phyloP scores from a whole-genome alignment of 495 filamentous ascomycete species.

The Penicillium crystallinum region DNA sequence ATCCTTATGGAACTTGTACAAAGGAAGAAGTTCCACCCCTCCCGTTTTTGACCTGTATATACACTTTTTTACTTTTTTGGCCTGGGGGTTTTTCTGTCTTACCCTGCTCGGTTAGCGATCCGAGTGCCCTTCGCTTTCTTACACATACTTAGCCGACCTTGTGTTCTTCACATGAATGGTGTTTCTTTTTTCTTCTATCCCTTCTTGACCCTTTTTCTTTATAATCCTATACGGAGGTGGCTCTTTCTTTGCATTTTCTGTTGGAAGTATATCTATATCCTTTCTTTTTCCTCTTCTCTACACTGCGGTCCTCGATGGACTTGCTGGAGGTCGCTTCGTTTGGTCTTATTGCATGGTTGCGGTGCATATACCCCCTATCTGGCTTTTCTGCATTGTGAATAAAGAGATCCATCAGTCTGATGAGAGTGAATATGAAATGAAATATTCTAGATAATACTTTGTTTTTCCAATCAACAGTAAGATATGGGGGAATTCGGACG shows the following conservation, averaged over 20 bases:
- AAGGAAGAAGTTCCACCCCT: slow-evolving; percentile 15
- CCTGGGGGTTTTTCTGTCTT: neutral
- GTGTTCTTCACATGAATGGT: slow-evolving; percentile 18
- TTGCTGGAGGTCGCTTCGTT: slow-evolving; percentile 25
- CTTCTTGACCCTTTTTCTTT: slow-evolving; percentile 12
- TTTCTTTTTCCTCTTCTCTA: slow-evolving; percentile 4
- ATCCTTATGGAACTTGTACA: slow-evolving; percentile 11
- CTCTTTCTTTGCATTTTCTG: slow-evolving; percentile 24
- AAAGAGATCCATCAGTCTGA: slow-evolving; percentile 12
- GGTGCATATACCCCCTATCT: slow-evolving; percentile 39
- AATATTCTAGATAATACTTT: slow-evolving; percentile 5
- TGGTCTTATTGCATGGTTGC: slow-evolving; percentile 33
- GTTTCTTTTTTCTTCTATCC: slow-evolving; percentile 15
- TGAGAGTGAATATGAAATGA: slow-evolving; percentile 11
- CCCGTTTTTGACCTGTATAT: slow-evolving; percentile 31
- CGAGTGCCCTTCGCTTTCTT: slow-evolving; percentile 23
- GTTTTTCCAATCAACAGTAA: neutral
- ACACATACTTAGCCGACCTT: slow-evolving; percentile 22
- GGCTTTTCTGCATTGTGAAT: slow-evolving; percentile 34
- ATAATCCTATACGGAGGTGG: slow-evolving; percentile 18
- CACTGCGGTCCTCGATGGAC: neutral
- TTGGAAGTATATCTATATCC: slow-evolving; percentile 8
- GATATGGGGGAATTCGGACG: neutral
- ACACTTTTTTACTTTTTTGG: slow-evolving; percentile 20
- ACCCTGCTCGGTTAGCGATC: slow-evolving; percentile 13